A percentile compares a stretch with the other conserved stretches of the same genome.
Evolutionary conservation across 2,329 filamentous ascomycete genomes (phyloP).

Genomic region (Lomentospora prolificans): DNA sequence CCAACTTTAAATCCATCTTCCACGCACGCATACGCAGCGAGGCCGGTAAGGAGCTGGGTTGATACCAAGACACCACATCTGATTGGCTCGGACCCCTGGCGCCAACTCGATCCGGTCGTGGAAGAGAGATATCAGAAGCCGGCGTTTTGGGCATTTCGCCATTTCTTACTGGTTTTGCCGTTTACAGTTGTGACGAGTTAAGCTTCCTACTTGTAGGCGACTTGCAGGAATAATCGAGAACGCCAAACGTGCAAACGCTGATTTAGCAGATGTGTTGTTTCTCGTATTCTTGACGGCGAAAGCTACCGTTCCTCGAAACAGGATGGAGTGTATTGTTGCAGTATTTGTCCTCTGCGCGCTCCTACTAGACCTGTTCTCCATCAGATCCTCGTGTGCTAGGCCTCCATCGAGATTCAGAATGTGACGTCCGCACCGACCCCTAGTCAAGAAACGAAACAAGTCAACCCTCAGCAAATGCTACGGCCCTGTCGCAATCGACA

Average conservation of each 20-base stretch:
- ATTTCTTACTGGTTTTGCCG: too few relatives aligned
- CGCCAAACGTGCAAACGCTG: too few relatives aligned
- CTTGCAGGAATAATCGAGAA: too few relatives aligned
- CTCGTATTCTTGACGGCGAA: not conserved
- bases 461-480: not conserved
- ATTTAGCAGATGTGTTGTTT: too few relatives aligned
- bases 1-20: not conserved
- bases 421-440: not conserved
- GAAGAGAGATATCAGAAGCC: not conserved
- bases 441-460: slow-evolving; percentile 6
- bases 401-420: not conserved
- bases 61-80: not conserved
- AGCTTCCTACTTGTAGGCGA: not conserved
- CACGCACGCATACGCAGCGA: too few relatives aligned
- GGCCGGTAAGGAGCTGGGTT: too few relatives aligned
- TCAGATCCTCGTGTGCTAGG: too few relatives aligned
- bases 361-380: not conserved
- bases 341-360: not conserved
- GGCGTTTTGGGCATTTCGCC: too few relatives aligned
- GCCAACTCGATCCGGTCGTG: slow-evolving; percentile 4
- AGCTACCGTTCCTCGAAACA: not conserved
- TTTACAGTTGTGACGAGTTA: not conserved
- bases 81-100: slow-evolving; percentile 4
- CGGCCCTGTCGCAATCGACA: not conserved
- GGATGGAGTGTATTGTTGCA: not conserved